phyloP scores from a whole-genome alignment of 2,329 filamentous ascomycete species.

The Aureobasidium lini region DNA sequence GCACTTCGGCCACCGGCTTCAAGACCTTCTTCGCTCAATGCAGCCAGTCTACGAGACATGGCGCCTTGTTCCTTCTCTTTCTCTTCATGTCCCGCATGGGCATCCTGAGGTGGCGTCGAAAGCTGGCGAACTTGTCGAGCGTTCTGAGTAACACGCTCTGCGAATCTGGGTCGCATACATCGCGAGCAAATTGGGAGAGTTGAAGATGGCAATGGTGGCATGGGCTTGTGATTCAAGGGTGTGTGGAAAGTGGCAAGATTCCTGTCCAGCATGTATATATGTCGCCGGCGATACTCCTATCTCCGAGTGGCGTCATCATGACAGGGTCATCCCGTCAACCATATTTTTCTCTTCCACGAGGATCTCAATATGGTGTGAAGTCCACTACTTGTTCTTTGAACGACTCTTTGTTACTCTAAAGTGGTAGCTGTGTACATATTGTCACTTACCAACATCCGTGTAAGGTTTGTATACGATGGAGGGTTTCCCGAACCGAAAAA shows the following conservation, averaged over 20 bases:
- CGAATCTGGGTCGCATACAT: constrained; percentile 30
- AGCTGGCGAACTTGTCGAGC: not conserved
- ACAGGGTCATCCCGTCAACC: not conserved
- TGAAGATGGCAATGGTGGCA: constrained; percentile 17
- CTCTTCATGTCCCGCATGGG: not conserved
- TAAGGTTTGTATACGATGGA: no score
- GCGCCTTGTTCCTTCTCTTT: constrained; percentile 42
- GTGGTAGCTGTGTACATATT: no score
- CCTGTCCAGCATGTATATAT: not conserved
- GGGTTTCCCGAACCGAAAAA: no score
- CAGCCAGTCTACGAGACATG: constrained; percentile 49
- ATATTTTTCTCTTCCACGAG: not conserved
- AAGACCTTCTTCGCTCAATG: constrained; percentile 54
- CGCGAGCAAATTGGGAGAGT: constrained; percentile 30
- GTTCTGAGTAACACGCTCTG: constrained; percentile 7
- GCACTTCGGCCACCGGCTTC: constrained; percentile 48
- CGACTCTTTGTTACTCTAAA: no score
- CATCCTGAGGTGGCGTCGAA: constrained; percentile 17
- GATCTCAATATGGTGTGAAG: no score
- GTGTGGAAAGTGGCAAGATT: not conserved
- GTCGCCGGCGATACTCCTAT: not conserved
- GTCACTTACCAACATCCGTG: no score
- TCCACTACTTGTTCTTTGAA: no score
- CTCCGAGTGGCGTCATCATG: not conserved
- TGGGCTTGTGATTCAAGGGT: constrained; percentile 17